Evolutionary conservation across 805 yeast species (phyloP).

Genomic region (Metschnikowia drakensbergensis): DNA sequence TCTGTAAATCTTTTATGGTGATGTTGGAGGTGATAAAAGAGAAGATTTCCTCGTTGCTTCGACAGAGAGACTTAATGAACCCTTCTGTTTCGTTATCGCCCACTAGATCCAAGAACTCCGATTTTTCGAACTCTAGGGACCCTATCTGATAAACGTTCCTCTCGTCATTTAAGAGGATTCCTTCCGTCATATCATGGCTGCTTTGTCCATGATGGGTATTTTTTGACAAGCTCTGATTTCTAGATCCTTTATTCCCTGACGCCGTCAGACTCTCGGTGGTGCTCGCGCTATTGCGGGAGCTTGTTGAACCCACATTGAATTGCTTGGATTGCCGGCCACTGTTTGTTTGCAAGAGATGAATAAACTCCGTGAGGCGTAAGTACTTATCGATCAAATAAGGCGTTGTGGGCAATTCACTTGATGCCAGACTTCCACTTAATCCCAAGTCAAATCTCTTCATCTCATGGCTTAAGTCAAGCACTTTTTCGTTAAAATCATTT

Average conservation of each 20-base stretch:
- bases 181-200: slow-evolving; percentile 17
- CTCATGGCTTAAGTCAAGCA: slow-evolving; percentile 52
- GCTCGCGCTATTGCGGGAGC: slow-evolving; percentile 11
- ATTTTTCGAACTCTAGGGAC: slow-evolving; percentile 48
- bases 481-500: slow-evolving; percentile 59
- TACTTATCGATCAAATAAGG: slow-evolving; percentile 69
- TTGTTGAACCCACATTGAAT: slow-evolving; percentile 5
- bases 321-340: slow-evolving; percentile 3
- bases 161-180: slow-evolving; percentile 23
- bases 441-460: slow-evolving; percentile 55
- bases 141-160: slow-evolving; percentile 41
- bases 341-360: slow-evolving; percentile 39
- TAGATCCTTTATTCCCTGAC: slow-evolving; percentile 4
- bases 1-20: slow-evolving; percentile 41
- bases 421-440: slow-evolving; percentile 45
- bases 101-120: slow-evolving; percentile 40
- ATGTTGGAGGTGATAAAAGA: slow-evolving; percentile 43
- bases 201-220: slow-evolving; percentile 5
- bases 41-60: slow-evolving; percentile 27
- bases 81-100: slow-evolving; percentile 50
- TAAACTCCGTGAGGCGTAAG: slow-evolving; percentile 55
- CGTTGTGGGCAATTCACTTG: slow-evolving; percentile 61
- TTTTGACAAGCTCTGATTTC: slow-evolving; percentile 3
- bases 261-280: slow-evolving; percentile 13
- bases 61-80: slow-evolving; percentile 44